phyloP scores from a whole-genome alignment of 805 yeast genomes.

The Metschnikowia reukaufii region DNA sequence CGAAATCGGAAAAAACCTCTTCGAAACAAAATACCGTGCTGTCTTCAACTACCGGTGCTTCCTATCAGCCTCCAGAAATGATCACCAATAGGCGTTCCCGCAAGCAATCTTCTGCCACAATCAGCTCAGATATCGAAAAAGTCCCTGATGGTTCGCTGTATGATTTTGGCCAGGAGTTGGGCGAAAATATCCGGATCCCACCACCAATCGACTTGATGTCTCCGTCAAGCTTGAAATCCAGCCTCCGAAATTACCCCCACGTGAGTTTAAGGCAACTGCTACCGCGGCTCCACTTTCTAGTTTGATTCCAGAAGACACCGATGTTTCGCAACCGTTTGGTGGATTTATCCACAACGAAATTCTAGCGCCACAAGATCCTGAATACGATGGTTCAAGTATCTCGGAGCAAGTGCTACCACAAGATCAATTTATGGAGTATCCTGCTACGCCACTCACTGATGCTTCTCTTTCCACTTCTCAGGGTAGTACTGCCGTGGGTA shows the following conservation, averaged over 20 bases:
- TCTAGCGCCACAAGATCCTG: background rate
- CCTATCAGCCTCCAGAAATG: constrained; percentile 62
- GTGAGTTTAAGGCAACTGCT: constrained; percentile 1
- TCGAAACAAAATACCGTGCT: background rate
- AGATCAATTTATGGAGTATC: background rate
- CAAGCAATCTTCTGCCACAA: constrained; percentile 18
- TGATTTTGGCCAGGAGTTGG: constrained; percentile 18
- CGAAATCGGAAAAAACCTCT: constrained; percentile 39
- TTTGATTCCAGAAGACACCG: background rate
- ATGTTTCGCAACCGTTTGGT: background rate
- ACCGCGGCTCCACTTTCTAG: background rate
- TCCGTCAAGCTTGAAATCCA: background rate
- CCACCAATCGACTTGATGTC: constrained; percentile 11
- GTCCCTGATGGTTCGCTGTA: constrained; percentile 11
- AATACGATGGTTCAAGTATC: background rate
- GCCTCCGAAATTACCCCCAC: constrained; percentile 10
- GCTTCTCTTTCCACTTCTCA: background rate
- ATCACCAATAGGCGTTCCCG: constrained; percentile 54
- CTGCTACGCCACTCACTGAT: background rate
- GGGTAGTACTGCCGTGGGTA: background rate
- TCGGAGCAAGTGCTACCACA: background rate
- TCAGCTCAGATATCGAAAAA: constrained; percentile 14
- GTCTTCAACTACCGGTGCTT: background rate
- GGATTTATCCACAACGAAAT: background rate
- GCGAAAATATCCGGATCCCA: constrained; percentile 6